These are phyloP conservation scores for Podospora pseudocomata DNA, from an alignment of 495 filamentous ascomycete genomes.

Conservation along the genomic window DNA sequence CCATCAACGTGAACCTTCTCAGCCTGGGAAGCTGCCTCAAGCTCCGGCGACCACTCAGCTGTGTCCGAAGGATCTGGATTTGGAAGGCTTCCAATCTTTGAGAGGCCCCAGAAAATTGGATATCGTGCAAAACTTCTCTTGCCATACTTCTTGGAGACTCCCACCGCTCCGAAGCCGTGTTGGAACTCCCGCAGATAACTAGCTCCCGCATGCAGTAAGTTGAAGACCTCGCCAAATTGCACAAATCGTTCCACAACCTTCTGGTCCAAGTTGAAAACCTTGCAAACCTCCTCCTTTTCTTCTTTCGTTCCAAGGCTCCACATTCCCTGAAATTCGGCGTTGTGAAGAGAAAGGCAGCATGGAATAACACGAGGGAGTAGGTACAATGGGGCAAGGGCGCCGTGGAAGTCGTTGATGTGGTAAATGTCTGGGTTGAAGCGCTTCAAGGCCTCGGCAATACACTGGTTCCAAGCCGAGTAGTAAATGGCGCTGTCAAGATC, in stretches of 20 bases:
- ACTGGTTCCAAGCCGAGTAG: conserved; percentile 71
- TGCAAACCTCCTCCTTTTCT: conserved; percentile 62
- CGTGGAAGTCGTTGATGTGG: conserved; percentile 79
- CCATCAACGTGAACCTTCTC: conserved; percentile 52
- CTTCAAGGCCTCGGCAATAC: conserved; percentile 57
- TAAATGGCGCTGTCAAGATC: conserved; percentile 68
- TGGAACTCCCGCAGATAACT: conserved; percentile 71
- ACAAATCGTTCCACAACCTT: conserved; percentile 51
- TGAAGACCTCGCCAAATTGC: conserved; percentile 67
- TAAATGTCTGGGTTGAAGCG: conserved; percentile 64
- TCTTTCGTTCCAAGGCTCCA: conserved; percentile 63
- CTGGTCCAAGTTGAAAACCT: conserved; percentile 59
- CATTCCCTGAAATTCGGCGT: conserved; percentile 71
- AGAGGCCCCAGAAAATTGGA: conserved; percentile 72
- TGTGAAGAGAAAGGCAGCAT: conserved; percentile 47
- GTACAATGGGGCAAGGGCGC: conserved; percentile 65
- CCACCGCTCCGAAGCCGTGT: conserved; percentile 69
- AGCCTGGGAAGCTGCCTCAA: conserved; percentile 28
- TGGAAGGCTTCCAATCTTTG: conserved; percentile 64
- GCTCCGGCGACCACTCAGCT: conserved; percentile 57
- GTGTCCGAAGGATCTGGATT: conserved; percentile 73
- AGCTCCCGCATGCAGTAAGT: conserved; percentile 67
- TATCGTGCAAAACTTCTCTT: conserved; percentile 70
- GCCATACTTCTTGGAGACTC: conserved; percentile 70
- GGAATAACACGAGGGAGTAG: conserved; percentile 58